phyloP scores from a whole-genome alignment of 1,284 basidiomycete genomes.

The Sporisorium graminicola region DNA sequence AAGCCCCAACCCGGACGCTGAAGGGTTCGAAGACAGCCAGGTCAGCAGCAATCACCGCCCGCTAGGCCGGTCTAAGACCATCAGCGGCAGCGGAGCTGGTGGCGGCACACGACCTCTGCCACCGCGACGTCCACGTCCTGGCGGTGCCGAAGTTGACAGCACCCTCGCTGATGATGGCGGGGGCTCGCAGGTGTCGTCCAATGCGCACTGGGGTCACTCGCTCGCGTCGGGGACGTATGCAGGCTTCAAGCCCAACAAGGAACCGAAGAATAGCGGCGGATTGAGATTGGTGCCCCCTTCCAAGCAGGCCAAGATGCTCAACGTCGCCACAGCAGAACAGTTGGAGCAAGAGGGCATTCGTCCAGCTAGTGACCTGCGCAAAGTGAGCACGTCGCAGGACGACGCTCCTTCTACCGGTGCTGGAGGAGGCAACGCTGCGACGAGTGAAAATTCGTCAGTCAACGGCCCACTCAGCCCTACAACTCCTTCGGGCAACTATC shows the following conservation, averaged over 20 bases:
- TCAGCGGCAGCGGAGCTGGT: conserved; percentile 10
- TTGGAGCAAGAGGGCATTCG: conserved; percentile 44
- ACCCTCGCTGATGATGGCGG: conserved; percentile 13
- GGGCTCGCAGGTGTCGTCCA: conserved; percentile 18
- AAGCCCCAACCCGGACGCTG: conserved; percentile 16
- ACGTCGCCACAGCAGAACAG: conserved; percentile 23
- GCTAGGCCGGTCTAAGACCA: conserved; percentile 59
- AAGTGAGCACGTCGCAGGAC: conserved; percentile 14
- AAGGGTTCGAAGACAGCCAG: conserved; percentile 39
- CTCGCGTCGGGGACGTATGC: conserved; percentile 60
- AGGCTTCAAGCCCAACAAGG: conserved; percentile 60
- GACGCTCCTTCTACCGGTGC: background rate
- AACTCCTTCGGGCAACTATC: conserved; percentile 27
- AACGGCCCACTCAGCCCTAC: conserved; percentile 31
- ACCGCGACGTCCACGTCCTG: conserved; percentile 40
- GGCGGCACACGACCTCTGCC: conserved; percentile 17
- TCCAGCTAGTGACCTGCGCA: conserved; percentile 34
- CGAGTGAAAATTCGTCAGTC: conserved; percentile 18
- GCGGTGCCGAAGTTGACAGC: conserved; percentile 2
- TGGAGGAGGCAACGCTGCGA: background rate
- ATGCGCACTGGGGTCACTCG: conserved; percentile 51
- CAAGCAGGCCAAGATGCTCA: conserved; percentile 51
- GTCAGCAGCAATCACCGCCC: conserved; percentile 47
- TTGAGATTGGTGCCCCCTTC: conserved; percentile 57
- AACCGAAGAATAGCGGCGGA: conserved; percentile 53